These are phyloP conservation scores for Panaeolus cyanescens DNA, from an alignment of 768 basidiomycete species.

Conservation along the genomic window DNA sequence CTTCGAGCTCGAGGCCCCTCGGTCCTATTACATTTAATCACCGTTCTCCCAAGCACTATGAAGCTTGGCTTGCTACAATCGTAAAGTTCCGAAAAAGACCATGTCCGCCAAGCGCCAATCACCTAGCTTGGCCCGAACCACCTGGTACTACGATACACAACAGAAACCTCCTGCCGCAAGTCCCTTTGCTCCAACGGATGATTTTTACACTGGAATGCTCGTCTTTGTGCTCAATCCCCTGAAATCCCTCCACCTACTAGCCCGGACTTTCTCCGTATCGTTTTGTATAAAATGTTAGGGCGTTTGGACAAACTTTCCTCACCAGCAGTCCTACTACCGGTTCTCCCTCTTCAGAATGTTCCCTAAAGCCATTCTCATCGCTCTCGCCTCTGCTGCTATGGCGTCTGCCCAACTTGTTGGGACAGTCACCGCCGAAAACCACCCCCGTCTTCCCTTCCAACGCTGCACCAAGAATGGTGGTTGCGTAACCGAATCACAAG, in stretches of 20 bases:
- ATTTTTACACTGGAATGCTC: not conserved
- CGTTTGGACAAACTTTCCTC: not conserved
- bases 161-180: not conserved
- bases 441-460: conserved; percentile 42
- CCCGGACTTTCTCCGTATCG: not conserved
- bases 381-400: conserved; percentile 34
- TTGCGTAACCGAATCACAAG: conserved; percentile 29
- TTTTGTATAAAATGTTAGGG: not conserved
- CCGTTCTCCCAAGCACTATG: not conserved
- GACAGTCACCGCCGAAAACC: conserved; percentile 43
- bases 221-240: not conserved
- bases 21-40: not conserved
- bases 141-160: not conserved
- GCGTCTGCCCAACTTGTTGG: conserved; percentile 49
- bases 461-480: conserved; percentile 38
- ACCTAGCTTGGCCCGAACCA: not conserved
- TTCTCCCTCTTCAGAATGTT: conserved; percentile 27
- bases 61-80: not conserved
- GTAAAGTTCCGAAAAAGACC: not conserved
- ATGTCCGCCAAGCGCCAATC: not conserved
- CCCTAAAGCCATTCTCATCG: conserved; percentile 31
- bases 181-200: not conserved
- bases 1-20: not conserved
- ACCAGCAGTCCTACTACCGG: not conserved
- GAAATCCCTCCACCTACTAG: not conserved